Base-by-base conservation (phyloP, 257 asterid genomes). In the Linderniella brevidens region DNA sequence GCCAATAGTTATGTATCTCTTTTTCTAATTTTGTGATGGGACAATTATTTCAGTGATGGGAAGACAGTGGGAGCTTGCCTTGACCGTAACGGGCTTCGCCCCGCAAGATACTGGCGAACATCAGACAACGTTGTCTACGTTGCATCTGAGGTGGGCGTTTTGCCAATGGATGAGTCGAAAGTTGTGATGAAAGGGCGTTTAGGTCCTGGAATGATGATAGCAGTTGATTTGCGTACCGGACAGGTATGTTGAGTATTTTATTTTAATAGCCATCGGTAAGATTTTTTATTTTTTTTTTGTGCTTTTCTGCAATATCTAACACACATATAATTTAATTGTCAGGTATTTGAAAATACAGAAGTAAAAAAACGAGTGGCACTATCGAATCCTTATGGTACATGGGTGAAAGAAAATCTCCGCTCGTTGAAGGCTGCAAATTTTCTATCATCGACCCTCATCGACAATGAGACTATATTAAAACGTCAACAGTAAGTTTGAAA, bases 131-230 rank as follows among this genome's bases (percentile, higher is more conserved):
- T 79, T 56, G 98, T 90, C 63, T 90, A 90, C 50, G 98, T 90
- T 52, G 98, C 98, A 61, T 90, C 98, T 61, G 98, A 90, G 98
- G 98, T 90, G 64, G 98, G 98, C 44, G 96, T 90, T 53, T 54
- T 90, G 59, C 98, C 98, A 50, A 70, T 60, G 52, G 96, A 85
- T 65, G 96, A 90, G 46, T 85, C 98, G 17, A 85, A 90, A 71
- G 78, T 90, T 53, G 58, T 76, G 54, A 81, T 75, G 94, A 90
- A 90, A 77, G 98, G 98, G 43, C 96, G 98, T 52, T 65, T 90
- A 62, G 98, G 98, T 62, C 98, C 98, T 50, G 98, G 98, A 65
- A 90, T 90, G 98, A 90, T 90, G 98, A 90, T 90, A 58, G 50
- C 93, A 41, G 98, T 81, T 48, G 98, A 90, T 68, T 76, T 90